A percentile compares a stretch with the other conserved stretches of the same genome.
phyloP scores from a whole-genome alignment of 2,329 filamentous ascomycete genomes.

The Cryphonectria nitschkei region DNA sequence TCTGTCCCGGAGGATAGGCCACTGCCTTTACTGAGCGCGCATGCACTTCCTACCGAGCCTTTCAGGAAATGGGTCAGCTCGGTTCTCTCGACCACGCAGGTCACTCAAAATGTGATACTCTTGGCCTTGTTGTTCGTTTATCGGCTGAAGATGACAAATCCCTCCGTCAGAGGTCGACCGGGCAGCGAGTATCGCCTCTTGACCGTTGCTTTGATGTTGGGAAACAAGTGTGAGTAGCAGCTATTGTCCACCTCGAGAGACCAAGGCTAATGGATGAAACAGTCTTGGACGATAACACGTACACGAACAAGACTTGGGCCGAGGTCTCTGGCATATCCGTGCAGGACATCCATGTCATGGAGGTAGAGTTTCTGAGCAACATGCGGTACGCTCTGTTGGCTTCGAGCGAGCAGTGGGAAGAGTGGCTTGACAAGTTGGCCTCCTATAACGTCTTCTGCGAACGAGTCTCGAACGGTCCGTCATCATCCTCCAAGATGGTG shows the following conservation, averaged over 20 bases:
- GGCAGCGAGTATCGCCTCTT: constrained; percentile 93
- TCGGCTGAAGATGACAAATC: constrained; percentile 86
- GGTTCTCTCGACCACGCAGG: constrained; percentile 90
- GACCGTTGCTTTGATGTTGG: constrained; percentile 95
- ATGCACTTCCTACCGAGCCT: constrained; percentile 76
- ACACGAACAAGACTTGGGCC: constrained; percentile 99
- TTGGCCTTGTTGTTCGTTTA: constrained; percentile 92
- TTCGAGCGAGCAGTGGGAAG: constrained; percentile 82
- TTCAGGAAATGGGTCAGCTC: constrained; percentile 95
- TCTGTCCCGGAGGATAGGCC: constrained; percentile 43
- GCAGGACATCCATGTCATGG: constrained; percentile 97
- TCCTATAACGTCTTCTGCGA: constrained; percentile 86
- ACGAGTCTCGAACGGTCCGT: constrained; percentile 54
- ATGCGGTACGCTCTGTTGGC: constrained; percentile 94
- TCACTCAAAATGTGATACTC: constrained; percentile 92
- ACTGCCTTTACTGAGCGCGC: constrained; percentile 62
- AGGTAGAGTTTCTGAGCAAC: constrained; percentile 99
- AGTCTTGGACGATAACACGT: constrained; percentile 97
- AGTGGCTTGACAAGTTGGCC: constrained; percentile 82
- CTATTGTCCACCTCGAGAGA: constrained; percentile 5
- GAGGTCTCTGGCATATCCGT: constrained; percentile 95
- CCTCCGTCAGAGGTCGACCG: constrained; percentile 83
- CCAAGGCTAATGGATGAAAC: constrained; percentile 23
- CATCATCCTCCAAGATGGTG: constrained; percentile 52
- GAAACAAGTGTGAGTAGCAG: constrained; percentile 80